Percentiles rank a stretch among this genome's conserved stretches.
These are phyloP conservation scores for Phytophthora brassicae DNA, from an alignment of 352 stramenopile species.

Conservation along the genomic window DNA sequence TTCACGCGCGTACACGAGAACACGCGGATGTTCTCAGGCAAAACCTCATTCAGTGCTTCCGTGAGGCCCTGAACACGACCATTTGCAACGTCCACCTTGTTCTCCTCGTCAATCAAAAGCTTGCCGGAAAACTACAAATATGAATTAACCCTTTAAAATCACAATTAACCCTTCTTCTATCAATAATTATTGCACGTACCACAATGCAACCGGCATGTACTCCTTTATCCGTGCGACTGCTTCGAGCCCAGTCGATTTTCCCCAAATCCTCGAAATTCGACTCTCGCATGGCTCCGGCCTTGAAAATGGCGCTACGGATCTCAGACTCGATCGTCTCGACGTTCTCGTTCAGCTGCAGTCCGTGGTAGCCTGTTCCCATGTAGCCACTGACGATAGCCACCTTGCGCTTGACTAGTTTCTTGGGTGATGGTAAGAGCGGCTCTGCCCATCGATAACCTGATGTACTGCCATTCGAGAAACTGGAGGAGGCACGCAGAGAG, in stretches of 20 bases:
- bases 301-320: slow-evolving; percentile 75
- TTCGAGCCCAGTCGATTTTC: slow-evolving; percentile 91
- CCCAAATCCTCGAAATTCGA: slow-evolving; percentile 86
- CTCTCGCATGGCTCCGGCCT: slow-evolving; percentile 81
- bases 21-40: slow-evolving; percentile 82
- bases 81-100: slow-evolving; percentile 51
- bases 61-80: slow-evolving; percentile 61
- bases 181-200: slow-evolving; percentile 42
- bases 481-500: slow-evolving; percentile 4
- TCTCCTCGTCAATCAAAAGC: slow-evolving; percentile 80
- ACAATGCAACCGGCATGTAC: slow-evolving; percentile 91
- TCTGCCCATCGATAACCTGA: slow-evolving; percentile 6
- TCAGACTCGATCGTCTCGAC: slow-evolving; percentile 87
- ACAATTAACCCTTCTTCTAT: not conserved
- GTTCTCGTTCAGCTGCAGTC: slow-evolving; percentile 77
- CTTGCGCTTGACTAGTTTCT: slow-evolving; percentile 86
- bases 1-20: slow-evolving; percentile 89
- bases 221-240: slow-evolving; percentile 91
- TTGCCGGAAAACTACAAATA: slow-evolving; percentile 80
- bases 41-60: slow-evolving; percentile 71
- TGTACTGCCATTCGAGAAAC: not conserved
- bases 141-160: slow-evolving; percentile 1
- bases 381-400: slow-evolving; percentile 87
- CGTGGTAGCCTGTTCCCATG: slow-evolving; percentile 77
- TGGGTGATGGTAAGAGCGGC: slow-evolving; percentile 6